Base-by-base conservation (phyloP, 345 rosid species). In the Boechera retrofracta region DNA sequence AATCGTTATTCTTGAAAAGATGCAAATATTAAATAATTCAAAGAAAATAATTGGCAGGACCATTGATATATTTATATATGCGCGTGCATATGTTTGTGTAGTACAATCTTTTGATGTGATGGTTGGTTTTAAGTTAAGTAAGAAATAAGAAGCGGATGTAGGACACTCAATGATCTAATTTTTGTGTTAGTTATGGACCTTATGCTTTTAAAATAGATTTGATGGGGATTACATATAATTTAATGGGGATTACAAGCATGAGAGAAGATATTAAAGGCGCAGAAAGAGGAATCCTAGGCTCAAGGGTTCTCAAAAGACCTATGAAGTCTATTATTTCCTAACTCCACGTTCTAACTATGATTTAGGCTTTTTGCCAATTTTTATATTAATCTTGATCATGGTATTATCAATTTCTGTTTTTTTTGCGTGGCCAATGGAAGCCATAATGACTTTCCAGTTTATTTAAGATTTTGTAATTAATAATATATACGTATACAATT, bases 241-340 rank as follows among this genome's bases (percentile, higher is more conserved):
- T 24, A 16, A 52, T 53, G 63, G 2, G 3, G 71, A 54, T 35
- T 64, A 26, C 71, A 63, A 77, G 59, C 6, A 54, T 36, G 67
- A 55, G 16, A 26, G 51, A 64, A 77, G 42, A 63, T 60, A 64
- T 36, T 69, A 71, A 77, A 64, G 76, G 72, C 80, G 72, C 80
- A 77, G 76, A 77, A 71, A 77, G 76, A 71, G 11, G 76, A 54
- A 71, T 77, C 80, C 72, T 77, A 77, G 80, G 80, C 66, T 71
- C 31, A 51, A 51, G 56, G 75, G 63, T 56, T 63, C 49, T 69
- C 75, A 53, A 38, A 69, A 47, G 57, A 35, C 71, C 80, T 76
- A 69, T n/a, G 39, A 52, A 61, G 55, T 68, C 69, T 62, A 68
- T 69, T 52, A 59, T 42, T 60, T 68, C 26, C 3, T 4, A 5